Conservation (phyloP, 441 rosid species). For the Theobroma grandiflorum region DNA sequence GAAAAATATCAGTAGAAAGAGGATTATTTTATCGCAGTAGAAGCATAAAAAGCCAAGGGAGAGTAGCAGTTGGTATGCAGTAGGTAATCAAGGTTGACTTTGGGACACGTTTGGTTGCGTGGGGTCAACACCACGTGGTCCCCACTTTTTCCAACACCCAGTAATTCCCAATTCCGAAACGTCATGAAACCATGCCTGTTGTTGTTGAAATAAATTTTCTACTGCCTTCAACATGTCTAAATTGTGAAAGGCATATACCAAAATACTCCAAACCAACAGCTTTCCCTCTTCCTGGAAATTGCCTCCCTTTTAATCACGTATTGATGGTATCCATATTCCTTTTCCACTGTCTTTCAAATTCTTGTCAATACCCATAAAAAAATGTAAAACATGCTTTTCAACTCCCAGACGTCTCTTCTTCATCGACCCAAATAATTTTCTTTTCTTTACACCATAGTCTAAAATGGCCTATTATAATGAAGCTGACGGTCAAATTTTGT, state of each 20-base stretch:
- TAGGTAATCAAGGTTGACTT: conserved; percentile 19
- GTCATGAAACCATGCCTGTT: too few species aligned
- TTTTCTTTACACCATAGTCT: not conserved
- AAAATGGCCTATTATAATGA: not conserved
- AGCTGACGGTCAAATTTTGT: not conserved
- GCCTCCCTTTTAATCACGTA: not conserved
- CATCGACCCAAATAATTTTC: not conserved
- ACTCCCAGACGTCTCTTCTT: not conserved
- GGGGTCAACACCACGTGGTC: not conserved
- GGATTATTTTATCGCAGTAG: too few species aligned
- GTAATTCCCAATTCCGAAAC: too few species aligned
- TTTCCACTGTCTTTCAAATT: not conserved
- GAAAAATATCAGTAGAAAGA: too few species aligned
- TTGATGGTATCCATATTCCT: not conserved
- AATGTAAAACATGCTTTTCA: not conserved
- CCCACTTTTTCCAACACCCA: not conserved
- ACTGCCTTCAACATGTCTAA: too few species aligned
- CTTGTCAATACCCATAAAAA: not conserved
- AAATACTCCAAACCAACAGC: not conserved
- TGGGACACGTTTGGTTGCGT: not conserved
- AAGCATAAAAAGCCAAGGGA: not conserved
- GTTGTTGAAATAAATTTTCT: too few species aligned
- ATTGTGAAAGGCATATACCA: too few species aligned
- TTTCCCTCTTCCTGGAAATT: not conserved
- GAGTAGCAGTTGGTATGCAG: not conserved